These are phyloP conservation scores for Hemileccinum impolitum DNA, from an alignment of 768 basidiomycete genomes.

Conservation along the genomic window DNA sequence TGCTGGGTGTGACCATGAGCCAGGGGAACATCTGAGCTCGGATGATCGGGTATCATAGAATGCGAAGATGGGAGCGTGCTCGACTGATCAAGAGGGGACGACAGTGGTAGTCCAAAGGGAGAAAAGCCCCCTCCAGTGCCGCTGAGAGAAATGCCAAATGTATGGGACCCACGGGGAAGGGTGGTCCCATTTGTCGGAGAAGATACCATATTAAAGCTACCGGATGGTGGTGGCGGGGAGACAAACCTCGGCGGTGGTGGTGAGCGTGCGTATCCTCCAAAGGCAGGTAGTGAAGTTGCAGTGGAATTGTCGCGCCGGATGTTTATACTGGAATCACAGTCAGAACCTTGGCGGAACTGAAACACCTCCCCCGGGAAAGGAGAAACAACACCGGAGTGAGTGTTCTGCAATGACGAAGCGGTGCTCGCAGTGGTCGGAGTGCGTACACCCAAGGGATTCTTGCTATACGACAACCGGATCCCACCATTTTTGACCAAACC, in stretches of 20 bases:
- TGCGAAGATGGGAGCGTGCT: constrained; percentile 28
- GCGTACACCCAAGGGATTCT: constrained; percentile 94
- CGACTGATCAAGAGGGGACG: constrained; percentile 29
- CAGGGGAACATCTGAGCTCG: constrained; percentile 28
- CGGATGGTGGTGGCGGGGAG: constrained; percentile 30
- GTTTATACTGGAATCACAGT: constrained; percentile 20
- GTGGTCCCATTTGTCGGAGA: constrained; percentile 25
- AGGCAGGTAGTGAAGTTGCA: constrained; percentile 24
- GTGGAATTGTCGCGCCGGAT: constrained; percentile 25
- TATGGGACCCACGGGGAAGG: constrained; percentile 29
- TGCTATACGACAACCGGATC: constrained; percentile 96
- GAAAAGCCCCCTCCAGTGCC: constrained; percentile 26
- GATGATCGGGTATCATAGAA: constrained; percentile 36
- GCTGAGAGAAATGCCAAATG: constrained; percentile 32
- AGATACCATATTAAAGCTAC: constrained; percentile 27
- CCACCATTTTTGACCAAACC: constrained; percentile 93
- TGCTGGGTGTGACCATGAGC: constrained; percentile 36
- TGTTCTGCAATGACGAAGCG: constrained; percentile 21
- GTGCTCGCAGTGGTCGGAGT: constrained; percentile 60
- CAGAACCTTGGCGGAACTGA: constrained; percentile 31
- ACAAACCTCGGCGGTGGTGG: constrained; percentile 34
- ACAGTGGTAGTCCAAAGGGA: constrained; percentile 32
- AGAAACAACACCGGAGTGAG: constrained; percentile 22
- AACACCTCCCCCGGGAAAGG: constrained; percentile 28
- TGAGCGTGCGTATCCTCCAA: constrained; percentile 31